These are phyloP conservation scores for Suhomyces sp. DNA, from an alignment of 805 yeast species.

Conservation along the genomic window DNA sequence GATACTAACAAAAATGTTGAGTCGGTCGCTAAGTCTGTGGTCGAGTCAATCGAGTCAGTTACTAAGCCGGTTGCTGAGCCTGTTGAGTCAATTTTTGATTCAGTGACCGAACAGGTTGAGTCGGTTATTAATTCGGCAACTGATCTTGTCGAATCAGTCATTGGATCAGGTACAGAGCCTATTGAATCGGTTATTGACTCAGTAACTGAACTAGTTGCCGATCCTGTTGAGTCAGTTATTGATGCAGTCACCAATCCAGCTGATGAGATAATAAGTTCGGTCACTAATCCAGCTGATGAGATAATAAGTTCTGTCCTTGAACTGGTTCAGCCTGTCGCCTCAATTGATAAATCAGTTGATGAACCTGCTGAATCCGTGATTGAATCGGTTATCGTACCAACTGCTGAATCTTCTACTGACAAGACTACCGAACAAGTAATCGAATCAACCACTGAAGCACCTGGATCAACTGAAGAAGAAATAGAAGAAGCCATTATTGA, in stretches of 20 bases:
- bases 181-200: too few species aligned
- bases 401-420: too few species aligned
- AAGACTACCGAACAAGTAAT: too few species aligned
- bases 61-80: neutral
- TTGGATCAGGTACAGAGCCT: too few species aligned
- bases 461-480: slow-evolving; percentile 1
- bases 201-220: neutral
- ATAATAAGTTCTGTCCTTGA: too few species aligned
- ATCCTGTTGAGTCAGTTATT: too few species aligned
- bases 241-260: too few species aligned
- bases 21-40: neutral
- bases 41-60: neutral
- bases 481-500: neutral
- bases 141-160: neutral
- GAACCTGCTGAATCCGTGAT: too few species aligned
- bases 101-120: neutral
- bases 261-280: neutral
- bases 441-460: too few species aligned
- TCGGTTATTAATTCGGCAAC: neutral
- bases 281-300: neutral
- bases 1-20: neutral
- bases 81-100: too few species aligned
- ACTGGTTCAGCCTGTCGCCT: neutral
- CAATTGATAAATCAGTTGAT: too few species aligned
- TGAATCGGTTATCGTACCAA: too few species aligned